Evolutionary conservation across 148 eudicot genomes (phyloP).

Genomic region (Camellia lanceoleosa): DNA sequence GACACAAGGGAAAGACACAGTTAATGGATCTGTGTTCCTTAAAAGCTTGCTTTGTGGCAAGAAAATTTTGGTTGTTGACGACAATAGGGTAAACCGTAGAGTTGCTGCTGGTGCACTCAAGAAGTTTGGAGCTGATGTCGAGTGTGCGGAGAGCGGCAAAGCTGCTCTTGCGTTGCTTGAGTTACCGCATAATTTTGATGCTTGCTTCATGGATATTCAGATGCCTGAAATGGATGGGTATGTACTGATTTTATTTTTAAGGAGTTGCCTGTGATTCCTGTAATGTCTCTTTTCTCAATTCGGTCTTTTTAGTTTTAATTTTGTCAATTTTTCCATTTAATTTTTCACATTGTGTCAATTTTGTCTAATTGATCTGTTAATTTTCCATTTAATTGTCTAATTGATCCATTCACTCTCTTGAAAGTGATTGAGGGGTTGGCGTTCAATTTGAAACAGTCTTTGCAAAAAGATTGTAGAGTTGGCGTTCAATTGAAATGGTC

Average conservation of each 20-base stretch:
- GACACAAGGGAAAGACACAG: conserved; percentile 36
- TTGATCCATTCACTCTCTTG: too few relatives aligned
- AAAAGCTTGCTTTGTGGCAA: conserved; percentile 47
- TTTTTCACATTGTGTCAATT: too few relatives aligned
- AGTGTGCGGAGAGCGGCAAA: conserved; percentile 70
- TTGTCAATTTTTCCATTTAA: too few relatives aligned
- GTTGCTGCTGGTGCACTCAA: conserved; percentile 79
- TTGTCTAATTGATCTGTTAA: too few relatives aligned
- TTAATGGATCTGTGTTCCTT: conserved; percentile 29
- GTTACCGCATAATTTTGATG: conserved; percentile 56
- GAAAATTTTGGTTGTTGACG: conserved; percentile 71
- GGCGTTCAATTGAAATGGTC: too few relatives aligned
- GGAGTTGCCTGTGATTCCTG: not conserved
- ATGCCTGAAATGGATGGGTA: conserved; percentile 92
- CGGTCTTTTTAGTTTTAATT: too few relatives aligned
- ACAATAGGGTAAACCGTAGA: conserved; percentile 58
- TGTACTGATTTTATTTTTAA: not conserved
- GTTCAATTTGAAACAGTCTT: too few relatives aligned
- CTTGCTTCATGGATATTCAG: conserved; percentile 82
- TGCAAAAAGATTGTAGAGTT: too few relatives aligned
- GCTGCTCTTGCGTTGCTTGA: conserved; percentile 53
- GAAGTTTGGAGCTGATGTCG: conserved; percentile 63
- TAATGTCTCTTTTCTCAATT: not conserved
- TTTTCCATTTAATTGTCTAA: too few relatives aligned
- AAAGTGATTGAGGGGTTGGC: too few relatives aligned